Evolutionary conservation across 805 yeast genomes (phyloP), one percentile per base, ranked within the genome.

Genomic region (Candida broadrunensis): DNA sequence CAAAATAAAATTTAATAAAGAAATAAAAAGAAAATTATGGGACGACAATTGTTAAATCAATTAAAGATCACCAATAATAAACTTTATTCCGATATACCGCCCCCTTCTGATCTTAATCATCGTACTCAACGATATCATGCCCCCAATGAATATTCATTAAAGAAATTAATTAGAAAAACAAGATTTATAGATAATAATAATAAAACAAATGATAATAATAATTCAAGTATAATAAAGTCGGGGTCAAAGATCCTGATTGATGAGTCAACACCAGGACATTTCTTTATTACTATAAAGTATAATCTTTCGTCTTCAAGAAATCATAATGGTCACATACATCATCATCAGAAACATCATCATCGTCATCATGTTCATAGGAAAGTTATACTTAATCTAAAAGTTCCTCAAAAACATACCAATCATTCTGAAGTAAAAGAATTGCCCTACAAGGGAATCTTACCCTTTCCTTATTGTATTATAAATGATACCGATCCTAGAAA

Each of bases 361-460:
- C 5, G 5, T 23, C 29, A 14, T 5, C 14, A 17, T 11, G 5
- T 4, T 12, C 15, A 23, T 14, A 17, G 6, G 11, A 24, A 25
- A 35, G 14, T 32, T 3, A 32, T 32, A 4, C 23, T 32, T 5
- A 19, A 18, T 32, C 14, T 32, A 44, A 40, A 35, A 50, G 12
- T 17, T 5, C 34, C 34, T 12, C 15, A 17, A 18, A 36, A 20
- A 13, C n/a, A 19, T 13, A 35, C n/a, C 4, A 19, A 13, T n/a
- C 4, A 25, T 11, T 11, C 14, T 2, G 31, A 25, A 7, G 8
- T 7, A 12, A 11, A 67, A 35, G 84, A 82, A 40, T 52, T 80
- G 21, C 93, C 95, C 0, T 85, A 76, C 48, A 65, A 83, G 37
- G 93, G 93, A 0, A 73, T 85, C 0, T 61, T 85, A 15, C 60